Evolutionary conservation across 2,329 filamentous ascomycete genomes (phyloP).

Genomic region (Aureobasidium subglaciale): DNA sequence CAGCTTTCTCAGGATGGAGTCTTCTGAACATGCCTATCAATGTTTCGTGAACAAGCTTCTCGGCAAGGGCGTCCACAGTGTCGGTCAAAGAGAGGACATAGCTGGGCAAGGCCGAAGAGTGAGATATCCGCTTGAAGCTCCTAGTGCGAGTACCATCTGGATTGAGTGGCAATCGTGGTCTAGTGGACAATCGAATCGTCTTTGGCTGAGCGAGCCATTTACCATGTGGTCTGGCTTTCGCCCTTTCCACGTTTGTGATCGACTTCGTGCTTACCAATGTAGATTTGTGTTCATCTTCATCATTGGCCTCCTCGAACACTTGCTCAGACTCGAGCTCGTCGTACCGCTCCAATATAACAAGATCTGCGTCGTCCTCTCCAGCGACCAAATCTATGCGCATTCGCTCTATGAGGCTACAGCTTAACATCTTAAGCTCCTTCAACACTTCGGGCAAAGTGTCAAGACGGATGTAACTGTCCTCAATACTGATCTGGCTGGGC

Average conservation of each 20-base stretch:
- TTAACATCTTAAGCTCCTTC: conserved; percentile 61
- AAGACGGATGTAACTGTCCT: conserved; percentile 78
- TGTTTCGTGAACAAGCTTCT: conserved; percentile 61
- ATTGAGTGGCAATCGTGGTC: conserved; percentile 50
- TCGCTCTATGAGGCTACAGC: conserved; percentile 63
- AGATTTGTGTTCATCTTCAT: not conserved
- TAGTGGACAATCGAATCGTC: conserved; percentile 73
- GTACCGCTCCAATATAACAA: too few species aligned
- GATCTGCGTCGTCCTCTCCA: conserved; percentile 32
- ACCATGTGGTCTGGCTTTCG: not conserved
- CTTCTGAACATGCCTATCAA: conserved; percentile 67
- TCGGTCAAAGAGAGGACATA: conserved; percentile 64
- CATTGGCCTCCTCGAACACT: too few species aligned
- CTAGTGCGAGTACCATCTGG: conserved; percentile 49
- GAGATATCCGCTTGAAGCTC: conserved; percentile 64
- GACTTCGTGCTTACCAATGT: not conserved
- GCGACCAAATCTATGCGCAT: conserved; percentile 72
- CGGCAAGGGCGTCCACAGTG: conserved; percentile 53
- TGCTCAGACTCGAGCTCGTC: too few species aligned
- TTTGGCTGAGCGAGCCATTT: conserved; percentile 75
- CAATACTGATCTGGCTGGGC: conserved; percentile 86
- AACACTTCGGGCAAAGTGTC: conserved; percentile 57
- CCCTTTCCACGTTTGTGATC: not conserved
- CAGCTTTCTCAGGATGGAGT: conserved; percentile 60
- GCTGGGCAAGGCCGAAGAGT: conserved; percentile 63